phyloP scores from a whole-genome alignment of 2,329 filamentous ascomycete genomes.

The Pyricularia grisea region DNA sequence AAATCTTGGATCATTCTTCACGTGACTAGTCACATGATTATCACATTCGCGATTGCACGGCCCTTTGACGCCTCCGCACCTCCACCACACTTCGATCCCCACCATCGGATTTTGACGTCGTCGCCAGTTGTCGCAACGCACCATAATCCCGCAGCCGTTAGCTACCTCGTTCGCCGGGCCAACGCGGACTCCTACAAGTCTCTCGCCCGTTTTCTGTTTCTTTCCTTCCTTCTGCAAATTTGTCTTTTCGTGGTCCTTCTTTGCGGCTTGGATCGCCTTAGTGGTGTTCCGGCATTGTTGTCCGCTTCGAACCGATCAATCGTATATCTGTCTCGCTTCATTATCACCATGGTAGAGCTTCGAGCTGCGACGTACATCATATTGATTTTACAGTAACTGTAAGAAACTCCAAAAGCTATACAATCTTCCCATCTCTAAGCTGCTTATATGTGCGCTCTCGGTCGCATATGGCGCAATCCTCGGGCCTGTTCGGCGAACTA shows the following conservation, averaged over 20 bases:
- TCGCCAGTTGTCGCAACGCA: not conserved
- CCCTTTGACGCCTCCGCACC: not conserved
- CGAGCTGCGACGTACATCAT: not conserved
- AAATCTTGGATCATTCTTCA: not conserved
- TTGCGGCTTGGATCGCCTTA: not conserved
- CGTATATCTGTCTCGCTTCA: not conserved
- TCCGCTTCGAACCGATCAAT: not conserved
- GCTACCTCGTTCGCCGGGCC: not conserved
- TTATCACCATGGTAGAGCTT: slow-evolving; percentile 5
- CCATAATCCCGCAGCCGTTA: not conserved
- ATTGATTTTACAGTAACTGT: slow-evolving; percentile 4
- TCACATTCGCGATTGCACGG: not conserved
- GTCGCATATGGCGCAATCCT: not conserved
- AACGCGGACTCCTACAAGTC: not conserved
- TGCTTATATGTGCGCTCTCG: not conserved
- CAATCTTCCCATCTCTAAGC: not conserved
- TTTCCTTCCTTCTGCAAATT: not conserved
- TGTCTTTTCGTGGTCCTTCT: not conserved
- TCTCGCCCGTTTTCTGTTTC: not conserved
- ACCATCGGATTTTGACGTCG: slow-evolving; percentile 5
- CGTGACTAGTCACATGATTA: not conserved
- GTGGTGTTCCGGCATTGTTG: not conserved
- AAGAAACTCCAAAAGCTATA: not conserved
- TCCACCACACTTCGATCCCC: slow-evolving; percentile 1
- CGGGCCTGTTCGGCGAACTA: not conserved